A percentile compares a stretch with the other conserved stretches of the same genome.
These are phyloP conservation scores for Tillandsia fasciculata DNA, from an alignment of 176 grass and related monocot genomes.

Conservation along the genomic window DNA sequence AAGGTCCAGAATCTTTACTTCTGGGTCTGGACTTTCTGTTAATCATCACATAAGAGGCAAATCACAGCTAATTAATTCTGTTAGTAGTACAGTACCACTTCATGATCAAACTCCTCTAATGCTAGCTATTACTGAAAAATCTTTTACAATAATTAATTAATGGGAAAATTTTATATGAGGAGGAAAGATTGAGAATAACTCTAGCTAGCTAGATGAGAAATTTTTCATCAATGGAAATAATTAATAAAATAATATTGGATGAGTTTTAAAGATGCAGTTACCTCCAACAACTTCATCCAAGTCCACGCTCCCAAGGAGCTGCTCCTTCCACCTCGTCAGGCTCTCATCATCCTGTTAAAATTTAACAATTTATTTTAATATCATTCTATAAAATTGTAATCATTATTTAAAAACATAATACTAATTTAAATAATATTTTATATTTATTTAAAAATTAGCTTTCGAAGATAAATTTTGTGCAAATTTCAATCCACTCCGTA, in stretches of 20 bases:
- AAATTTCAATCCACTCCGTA: too few relatives aligned
- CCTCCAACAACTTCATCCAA: constrained; percentile 56
- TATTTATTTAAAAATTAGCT: too few relatives aligned
- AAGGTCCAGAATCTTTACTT: constrained; percentile 67
- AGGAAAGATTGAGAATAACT: too few relatives aligned
- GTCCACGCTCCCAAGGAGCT: constrained; percentile 76
- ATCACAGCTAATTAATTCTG: not conserved
- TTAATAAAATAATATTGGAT: not conserved
- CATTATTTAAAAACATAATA: not conserved
- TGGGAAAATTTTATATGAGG: too few relatives aligned
- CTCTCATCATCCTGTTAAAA: constrained; percentile 71
- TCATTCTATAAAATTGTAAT: not conserved
- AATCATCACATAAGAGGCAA: not conserved
- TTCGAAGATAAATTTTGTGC: not conserved
- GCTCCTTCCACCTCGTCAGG: constrained; percentile 83
- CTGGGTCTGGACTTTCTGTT: constrained; percentile 64
- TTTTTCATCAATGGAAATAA: not conserved
- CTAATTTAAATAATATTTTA: not conserved
- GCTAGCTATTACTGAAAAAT: too few relatives aligned
- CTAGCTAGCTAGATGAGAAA: too few relatives aligned
- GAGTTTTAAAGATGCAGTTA: not conserved
- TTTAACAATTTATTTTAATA: not conserved
- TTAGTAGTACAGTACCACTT: too few relatives aligned
- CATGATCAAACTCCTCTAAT: too few relatives aligned
- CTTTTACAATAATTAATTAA: too few relatives aligned